Evolutionary conservation across 805 yeast species (phyloP), one percentile per base, ranked within the genome.

Genomic region (Lachancea meyersii): DNA sequence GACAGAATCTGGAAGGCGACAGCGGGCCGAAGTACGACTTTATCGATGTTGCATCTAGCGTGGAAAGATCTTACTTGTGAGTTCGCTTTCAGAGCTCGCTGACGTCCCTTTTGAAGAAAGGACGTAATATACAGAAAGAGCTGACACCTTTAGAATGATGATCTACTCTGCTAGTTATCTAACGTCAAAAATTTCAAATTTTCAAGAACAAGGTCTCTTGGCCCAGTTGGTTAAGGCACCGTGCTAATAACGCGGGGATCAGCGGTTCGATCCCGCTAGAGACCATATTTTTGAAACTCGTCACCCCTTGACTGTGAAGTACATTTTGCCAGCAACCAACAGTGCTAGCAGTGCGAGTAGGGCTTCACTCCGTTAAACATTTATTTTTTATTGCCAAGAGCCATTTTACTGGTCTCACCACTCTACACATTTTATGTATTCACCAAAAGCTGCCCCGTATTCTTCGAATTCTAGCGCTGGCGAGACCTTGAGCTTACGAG

Each of bases 381-480:
- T n/a, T n/a, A n/a, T n/a, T 34, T 28, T 28, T 7, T 14, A n/a
- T 11, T 24, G 19, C 32, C 32, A 17, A 8, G 14, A 17, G 8
- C 8, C 32, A 10, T 30, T 28, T 4, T 5, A 30, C 6, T 28
- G 14, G 9, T 16, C 4, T 20, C 43, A 60, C 65, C 65, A 60
- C 17, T 49, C 48, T 14, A 58, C 49, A 31, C 52, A 51, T n/a
- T 45, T 38, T 31, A 60, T 32, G 43, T 52, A 60, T 1, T 31
- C 30, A 4, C 40, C 48, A 14, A 61, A 46, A 3, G 57, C 31
- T 1, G 44, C 33, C 14, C 51, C 58, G 26, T 54, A 55, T 3
- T 35, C 38, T 46, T 85, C 91, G 53, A 71, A 84, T 58, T 89
- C 97, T 36, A 88, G 64, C 0, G 93, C 84, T 3, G 93, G 83